Evolutionary conservation across 179 eudicot species (phyloP), one percentile per base, ranked within the genome.

Genomic region (Corrigiola litoralis): DNA sequence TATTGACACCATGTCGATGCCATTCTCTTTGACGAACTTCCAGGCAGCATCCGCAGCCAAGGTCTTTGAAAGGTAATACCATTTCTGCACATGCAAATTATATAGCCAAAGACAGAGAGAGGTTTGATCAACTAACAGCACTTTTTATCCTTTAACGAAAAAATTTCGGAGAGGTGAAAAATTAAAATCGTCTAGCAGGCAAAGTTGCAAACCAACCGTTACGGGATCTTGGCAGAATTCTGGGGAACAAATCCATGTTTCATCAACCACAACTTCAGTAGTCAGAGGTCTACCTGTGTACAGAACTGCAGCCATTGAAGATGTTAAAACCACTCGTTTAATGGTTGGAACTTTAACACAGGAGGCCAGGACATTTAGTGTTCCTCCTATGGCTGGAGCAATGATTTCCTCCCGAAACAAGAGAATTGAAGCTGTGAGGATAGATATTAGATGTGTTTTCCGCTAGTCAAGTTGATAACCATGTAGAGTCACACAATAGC

Each of bases 41-140:
- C 89, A 85, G 14, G 86, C 89, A 59, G 89, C 82, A 46, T 80
- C 79, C 75, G 82, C 90, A 4, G 87, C 85, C 42, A 82, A 69
- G 33, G 86, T 82, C 73, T 85, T 85, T 33, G 89, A 82, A 23
- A 77, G 69, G 41, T 71, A 45, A 71, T 85, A 85, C 86, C 89
- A 82, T 36, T 64, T 65, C 85, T 81, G 69, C 44, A 55, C 24
- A 66, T 23, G 45, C 28, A 32, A 37, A 33, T 6, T 11, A 62
- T 27, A 5, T 27, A 46, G 3, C 14, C 16, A n/a, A 1, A 58
- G 21, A 12, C 4, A 12, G 21, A 5, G 38, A 33, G 32, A 11
- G 25, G 0, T 17, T 53, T 18, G 28, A 1, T 32, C 0, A 56
- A 38, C 50, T 4, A 45, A 24, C 44, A 38, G 52, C n/a, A 21